phyloP scores from a whole-genome alignment of 202 grass and related monocot species.

The Zoysia matrella region DNA sequence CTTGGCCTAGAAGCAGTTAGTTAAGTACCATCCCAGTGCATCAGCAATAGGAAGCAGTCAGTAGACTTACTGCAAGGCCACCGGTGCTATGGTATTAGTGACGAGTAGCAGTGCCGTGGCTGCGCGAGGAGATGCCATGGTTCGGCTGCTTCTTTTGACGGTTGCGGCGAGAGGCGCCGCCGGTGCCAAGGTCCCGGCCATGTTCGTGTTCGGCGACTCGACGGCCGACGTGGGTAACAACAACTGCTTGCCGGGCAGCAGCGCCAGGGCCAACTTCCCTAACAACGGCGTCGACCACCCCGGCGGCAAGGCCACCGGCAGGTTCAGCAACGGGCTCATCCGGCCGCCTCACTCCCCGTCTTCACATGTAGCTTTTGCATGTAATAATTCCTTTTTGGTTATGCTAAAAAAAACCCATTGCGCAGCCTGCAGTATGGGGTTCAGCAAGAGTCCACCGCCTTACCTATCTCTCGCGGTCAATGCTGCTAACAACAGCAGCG shows the following conservation, averaged over 20 bases:
- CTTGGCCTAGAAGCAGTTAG: slow-evolving; percentile 12
- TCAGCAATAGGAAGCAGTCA: background rate
- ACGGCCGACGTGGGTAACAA: slow-evolving; percentile 81
- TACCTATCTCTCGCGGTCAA: slow-evolving; percentile 51
- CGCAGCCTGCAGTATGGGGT: slow-evolving; percentile 68
- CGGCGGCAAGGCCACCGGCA: slow-evolving; percentile 54
- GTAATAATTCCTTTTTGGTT: background rate
- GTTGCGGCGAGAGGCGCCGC: background rate
- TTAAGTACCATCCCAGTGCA: background rate
- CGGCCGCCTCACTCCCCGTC: too few relatives aligned
- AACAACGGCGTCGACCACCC: slow-evolving; percentile 83
- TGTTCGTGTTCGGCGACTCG: slow-evolving; percentile 90
- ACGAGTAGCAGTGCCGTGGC: slow-evolving; percentile 11
- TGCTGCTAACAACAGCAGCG: slow-evolving; percentile 17
- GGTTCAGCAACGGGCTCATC: slow-evolving; percentile 88
- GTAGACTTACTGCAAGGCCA: slow-evolving; percentile 13
- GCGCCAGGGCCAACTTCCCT: slow-evolving; percentile 66
- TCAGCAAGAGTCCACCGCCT: slow-evolving; percentile 61
- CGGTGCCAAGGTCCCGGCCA: slow-evolving; percentile 46
- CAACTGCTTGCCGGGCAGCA: slow-evolving; percentile 41
- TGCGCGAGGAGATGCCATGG: background rate
- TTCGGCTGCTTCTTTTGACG: slow-evolving; percentile 20
- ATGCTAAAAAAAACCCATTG: background rate
- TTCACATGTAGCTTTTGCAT: background rate
- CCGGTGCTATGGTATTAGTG: background rate